phyloP scores from a whole-genome alignment of 352 stramenopile genomes.

The Phytophthora fragariaefolia region DNA sequence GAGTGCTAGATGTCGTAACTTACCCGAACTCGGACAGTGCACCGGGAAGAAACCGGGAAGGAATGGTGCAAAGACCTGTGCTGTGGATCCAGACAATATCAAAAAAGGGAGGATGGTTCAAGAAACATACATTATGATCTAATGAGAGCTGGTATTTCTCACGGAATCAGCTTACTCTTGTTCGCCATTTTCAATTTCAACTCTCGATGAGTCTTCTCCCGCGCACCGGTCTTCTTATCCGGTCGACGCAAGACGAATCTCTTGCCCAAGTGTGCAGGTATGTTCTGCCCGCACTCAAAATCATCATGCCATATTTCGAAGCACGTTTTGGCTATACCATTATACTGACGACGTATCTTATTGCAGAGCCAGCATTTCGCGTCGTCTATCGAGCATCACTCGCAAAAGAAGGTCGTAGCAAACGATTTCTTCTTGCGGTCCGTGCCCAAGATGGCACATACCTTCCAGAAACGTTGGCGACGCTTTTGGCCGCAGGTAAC shows the following conservation, averaged over 20 bases:
- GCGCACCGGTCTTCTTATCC: not conserved
- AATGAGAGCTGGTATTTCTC: too few relatives aligned
- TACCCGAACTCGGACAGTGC: too few relatives aligned
- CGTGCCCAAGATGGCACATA: not conserved
- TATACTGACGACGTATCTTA: slow-evolving; percentile 10
- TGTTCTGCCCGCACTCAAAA: not conserved
- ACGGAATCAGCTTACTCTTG: too few relatives aligned
- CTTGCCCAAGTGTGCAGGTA: slow-evolving; percentile 1
- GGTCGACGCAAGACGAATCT: slow-evolving; percentile 2
- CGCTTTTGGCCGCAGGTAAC: slow-evolving; percentile 1
- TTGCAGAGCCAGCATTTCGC: slow-evolving; percentile 26
- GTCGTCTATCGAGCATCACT: slow-evolving; percentile 21
- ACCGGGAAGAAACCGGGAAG: too few relatives aligned
- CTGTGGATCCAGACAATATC: too few relatives aligned
- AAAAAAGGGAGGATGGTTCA: too few relatives aligned
- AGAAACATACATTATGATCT: too few relatives aligned
- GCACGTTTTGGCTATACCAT: slow-evolving; percentile 1
- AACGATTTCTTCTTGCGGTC: slow-evolving; percentile 7
- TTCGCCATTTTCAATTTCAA: too few relatives aligned
- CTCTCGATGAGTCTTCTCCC: too few relatives aligned
- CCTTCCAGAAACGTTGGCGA: not conserved
- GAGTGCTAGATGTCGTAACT: too few relatives aligned
- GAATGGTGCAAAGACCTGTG: too few relatives aligned
- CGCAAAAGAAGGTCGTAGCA: slow-evolving; percentile 8
- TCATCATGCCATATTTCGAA: slow-evolving; percentile 12